These are phyloP conservation scores for Thelonectria rubi DNA, from an alignment of 2,329 filamentous ascomycete species.

Conservation along the genomic window DNA sequence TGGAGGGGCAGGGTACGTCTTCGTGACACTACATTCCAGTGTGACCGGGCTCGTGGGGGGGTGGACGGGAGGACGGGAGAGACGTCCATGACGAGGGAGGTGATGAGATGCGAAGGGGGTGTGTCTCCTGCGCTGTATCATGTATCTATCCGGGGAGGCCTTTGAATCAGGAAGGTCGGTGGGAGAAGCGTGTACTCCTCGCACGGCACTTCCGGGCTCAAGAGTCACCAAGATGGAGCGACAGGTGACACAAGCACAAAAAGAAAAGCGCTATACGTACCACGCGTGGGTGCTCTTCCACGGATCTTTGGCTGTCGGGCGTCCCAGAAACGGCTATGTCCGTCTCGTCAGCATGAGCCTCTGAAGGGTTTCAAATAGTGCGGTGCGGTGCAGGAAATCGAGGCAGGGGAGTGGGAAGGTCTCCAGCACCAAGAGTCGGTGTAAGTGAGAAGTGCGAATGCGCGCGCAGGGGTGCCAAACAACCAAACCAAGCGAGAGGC, in stretches of 20 bases:
- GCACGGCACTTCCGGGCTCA: constrained; percentile 14
- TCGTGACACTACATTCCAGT: constrained; percentile 30
- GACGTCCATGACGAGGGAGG: constrained; percentile 22
- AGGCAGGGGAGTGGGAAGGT: constrained; percentile 17
- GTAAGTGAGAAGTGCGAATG: constrained; percentile 36
- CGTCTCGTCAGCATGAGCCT: constrained; percentile 36
- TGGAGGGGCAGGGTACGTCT: constrained; percentile 25
- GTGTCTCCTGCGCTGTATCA: constrained; percentile 17
- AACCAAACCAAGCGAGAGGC: constrained; percentile 20
- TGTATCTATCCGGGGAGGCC: constrained; percentile 28
- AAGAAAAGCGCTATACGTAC: constrained; percentile 38
- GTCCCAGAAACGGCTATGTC: constrained; percentile 35
- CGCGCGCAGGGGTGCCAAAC: constrained; percentile 12
- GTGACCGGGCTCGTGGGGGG: constrained; percentile 23
- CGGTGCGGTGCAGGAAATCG: constrained; percentile 14
- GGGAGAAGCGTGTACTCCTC: constrained; percentile 16
- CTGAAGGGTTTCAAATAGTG: constrained; percentile 21
- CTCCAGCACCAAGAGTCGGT: constrained; percentile 38
- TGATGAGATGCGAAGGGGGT: constrained; percentile 23
- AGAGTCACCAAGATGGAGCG: constrained; percentile 13
- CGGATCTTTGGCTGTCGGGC: constrained; percentile 20
- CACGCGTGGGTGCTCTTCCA: constrained; percentile 13
- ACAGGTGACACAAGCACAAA: constrained; percentile 22
- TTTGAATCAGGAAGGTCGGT: constrained; percentile 39
- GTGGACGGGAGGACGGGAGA: constrained; percentile 17